A percentile compares a stretch with the other conserved stretches of the same genome.
Evolutionary conservation across 2,329 filamentous ascomycete genomes (phyloP).

Genomic region (Aspergillus ochraceoroseus): DNA sequence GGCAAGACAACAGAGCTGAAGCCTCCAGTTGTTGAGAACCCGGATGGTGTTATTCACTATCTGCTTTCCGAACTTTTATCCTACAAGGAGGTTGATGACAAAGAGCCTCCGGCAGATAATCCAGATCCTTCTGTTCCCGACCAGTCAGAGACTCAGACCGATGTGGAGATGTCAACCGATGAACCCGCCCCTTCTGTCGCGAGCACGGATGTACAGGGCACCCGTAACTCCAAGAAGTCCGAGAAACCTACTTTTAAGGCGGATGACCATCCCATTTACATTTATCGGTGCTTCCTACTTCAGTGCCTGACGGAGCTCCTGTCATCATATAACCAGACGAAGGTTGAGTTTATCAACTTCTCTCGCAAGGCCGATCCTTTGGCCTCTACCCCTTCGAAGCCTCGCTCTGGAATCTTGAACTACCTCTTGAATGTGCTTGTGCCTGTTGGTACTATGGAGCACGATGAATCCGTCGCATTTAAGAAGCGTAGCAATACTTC

Average conservation of each 20-base stretch:
- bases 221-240: slow-evolving; percentile 54
- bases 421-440: slow-evolving; percentile 82
- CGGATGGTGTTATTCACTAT: slow-evolving; percentile 93
- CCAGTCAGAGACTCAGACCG: slow-evolving; percentile 35
- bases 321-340: slow-evolving; percentile 86
- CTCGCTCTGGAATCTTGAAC: slow-evolving; percentile 84
- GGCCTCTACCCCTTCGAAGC: slow-evolving; percentile 85
- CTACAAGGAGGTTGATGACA: slow-evolving; percentile 89
- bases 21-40: slow-evolving; percentile 79
- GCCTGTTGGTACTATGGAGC: slow-evolving; percentile 60
- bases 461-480: slow-evolving; percentile 66
- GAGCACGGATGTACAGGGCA: slow-evolving; percentile 27
- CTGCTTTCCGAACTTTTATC: slow-evolving; percentile 85
- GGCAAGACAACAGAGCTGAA: slow-evolving; percentile 66
- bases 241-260: slow-evolving; percentile 77
- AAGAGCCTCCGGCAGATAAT: slow-evolving; percentile 50
- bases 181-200: slow-evolving; percentile 35
- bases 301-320: slow-evolving; percentile 88
- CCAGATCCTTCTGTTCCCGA: slow-evolving; percentile 29
- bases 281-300: slow-evolving; percentile 91
- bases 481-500: slow-evolving; percentile 87
- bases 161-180: slow-evolving; percentile 50
- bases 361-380: slow-evolving; percentile 83
- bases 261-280: slow-evolving; percentile 90
- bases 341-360: slow-evolving; percentile 99